Evolutionary conservation across 164 flowering plant genomes (phyloP), one percentile per base, ranked within the genome.

Genomic region (Buxus sempervirens): DNA sequence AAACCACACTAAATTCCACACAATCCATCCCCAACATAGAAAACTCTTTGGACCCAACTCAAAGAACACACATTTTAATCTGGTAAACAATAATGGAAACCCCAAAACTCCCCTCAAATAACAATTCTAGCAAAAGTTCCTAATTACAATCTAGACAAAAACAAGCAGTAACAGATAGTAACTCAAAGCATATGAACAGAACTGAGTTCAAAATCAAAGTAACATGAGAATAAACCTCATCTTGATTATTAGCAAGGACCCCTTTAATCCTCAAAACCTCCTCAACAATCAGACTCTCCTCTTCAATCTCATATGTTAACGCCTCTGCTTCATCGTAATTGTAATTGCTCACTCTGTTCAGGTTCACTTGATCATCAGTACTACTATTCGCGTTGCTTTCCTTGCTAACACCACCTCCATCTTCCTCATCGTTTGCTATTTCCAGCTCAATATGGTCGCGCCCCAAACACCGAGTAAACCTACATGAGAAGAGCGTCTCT

Each of bases 181-280:
- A 13, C 57, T 19, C 25, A 9, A 21, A 36, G 18, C 51, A 45
- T 10, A 45, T 32, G 38, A 45, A 45, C 51, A 45, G 51, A 45
- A 45, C 13, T 5, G 51, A 45, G 18, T 32, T 32, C 38, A 45
- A 10, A 45, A 15, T 10, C 16, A 45, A 15, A 45, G 51, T 45
- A 45, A 15, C 18, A 45, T 10, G 21, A 51, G 49, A 32, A 63
- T n/a, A 68, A 70, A 86, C 91, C 91, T 82, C 83, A 48, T 85
- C 78, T 74, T 72, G 63, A 65, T 61, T 26, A 73, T 84, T 82
- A 4, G 63, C 69, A 25, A 88, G 62, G 68, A 88, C 22, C 56
- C 76, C 83, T 64, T 84, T 86, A 68, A 88, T 85, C 81, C 91
- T 85, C 55, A 77, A 64, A 54, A 88, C 88, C 78, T 88, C 91